Conservation (phyloP, 257 asterid species). For the Solanum gracilifrons region DNA sequence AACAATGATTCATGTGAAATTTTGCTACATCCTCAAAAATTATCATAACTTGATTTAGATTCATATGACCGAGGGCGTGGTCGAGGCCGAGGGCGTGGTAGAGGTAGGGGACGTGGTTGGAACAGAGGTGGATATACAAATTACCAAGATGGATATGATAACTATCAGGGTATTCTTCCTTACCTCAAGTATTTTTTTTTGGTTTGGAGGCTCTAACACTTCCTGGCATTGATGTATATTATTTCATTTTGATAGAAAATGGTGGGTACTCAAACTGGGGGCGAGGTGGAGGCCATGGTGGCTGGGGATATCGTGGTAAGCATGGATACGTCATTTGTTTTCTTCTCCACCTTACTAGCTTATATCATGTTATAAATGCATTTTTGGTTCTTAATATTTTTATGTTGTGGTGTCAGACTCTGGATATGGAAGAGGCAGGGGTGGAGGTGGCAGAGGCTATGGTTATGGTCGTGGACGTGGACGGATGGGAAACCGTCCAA, state of each 20-base stretch:
- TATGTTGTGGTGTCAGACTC: conserved; percentile 24
- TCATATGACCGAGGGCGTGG: conserved; percentile 53
- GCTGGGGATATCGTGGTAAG: conserved; percentile 65
- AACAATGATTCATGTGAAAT: background rate
- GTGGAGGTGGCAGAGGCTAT: conserved; percentile 60
- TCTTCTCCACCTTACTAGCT: background rate
- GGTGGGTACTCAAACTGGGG: conserved; percentile 35
- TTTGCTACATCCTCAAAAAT: background rate
- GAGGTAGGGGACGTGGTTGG: conserved; percentile 91
- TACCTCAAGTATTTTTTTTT: background rate
- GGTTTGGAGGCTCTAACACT: background rate
- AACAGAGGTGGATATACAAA: conserved; percentile 80
- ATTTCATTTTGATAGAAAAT: conserved; percentile 20
- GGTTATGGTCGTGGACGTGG: conserved; percentile 36
- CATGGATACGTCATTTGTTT: background rate
- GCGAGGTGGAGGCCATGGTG: conserved; percentile 48
- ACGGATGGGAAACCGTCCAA: conserved; percentile 34
- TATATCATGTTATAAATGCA: background rate
- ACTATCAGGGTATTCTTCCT: background rate
- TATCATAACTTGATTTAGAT: conserved; percentile 24
- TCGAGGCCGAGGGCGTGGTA: conserved; percentile 82
- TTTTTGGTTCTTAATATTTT: background rate
- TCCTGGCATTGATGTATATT: background rate
- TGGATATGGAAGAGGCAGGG: conserved; percentile 81
- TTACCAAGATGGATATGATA: conserved; percentile 23